Conservation (phyloP, 352 stramenopile species). For the Pythium volutum region DNA sequence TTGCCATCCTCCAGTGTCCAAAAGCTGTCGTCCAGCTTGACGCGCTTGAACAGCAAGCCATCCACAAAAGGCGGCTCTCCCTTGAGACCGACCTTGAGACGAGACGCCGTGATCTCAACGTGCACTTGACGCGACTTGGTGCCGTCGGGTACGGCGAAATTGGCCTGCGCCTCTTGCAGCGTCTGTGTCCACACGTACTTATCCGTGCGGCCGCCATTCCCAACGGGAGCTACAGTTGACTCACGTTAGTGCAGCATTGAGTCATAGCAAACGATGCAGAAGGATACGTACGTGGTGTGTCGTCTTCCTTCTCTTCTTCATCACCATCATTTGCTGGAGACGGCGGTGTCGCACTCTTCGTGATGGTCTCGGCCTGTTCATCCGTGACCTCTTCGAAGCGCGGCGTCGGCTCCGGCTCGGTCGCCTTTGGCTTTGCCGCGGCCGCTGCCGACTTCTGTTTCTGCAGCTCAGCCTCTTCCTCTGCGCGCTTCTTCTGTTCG, state of each 20-base stretch:
- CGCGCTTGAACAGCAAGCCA: slow-evolving; percentile 91
- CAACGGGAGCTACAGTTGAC: slow-evolving; percentile 56
- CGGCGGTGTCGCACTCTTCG: slow-evolving; percentile 18
- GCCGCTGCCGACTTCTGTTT: slow-evolving; percentile 53
- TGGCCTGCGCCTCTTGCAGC: slow-evolving; percentile 93
- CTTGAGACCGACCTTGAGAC: slow-evolving; percentile 91
- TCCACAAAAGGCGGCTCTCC: slow-evolving; percentile 75
- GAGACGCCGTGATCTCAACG: slow-evolving; percentile 89
- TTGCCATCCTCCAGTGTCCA: slow-evolving; percentile 96
- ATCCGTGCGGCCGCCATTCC: slow-evolving; percentile 91
- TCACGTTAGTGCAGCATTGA: not conserved
- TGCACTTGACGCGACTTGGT: slow-evolving; percentile 93
- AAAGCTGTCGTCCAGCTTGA: slow-evolving; percentile 98
- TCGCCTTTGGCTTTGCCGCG: slow-evolving; percentile 28
- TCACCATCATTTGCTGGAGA: slow-evolving; percentile 6
- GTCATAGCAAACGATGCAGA: not conserved
- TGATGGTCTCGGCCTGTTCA: slow-evolving; percentile 38
- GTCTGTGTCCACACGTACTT: slow-evolving; percentile 99
- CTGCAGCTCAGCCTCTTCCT: slow-evolving; percentile 41
- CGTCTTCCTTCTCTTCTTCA: slow-evolving; percentile 47
- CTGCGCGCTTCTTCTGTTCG: slow-evolving; percentile 52
- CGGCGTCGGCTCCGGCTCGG: slow-evolving; percentile 32
- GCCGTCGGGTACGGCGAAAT: slow-evolving; percentile 89
- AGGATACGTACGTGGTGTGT: slow-evolving; percentile 51
- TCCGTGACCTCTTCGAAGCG: slow-evolving; percentile 85